These are phyloP conservation scores for Proliferodiscus dingleyae DNA, from an alignment of 2,329 filamentous ascomycete species.

Conservation along the genomic window DNA sequence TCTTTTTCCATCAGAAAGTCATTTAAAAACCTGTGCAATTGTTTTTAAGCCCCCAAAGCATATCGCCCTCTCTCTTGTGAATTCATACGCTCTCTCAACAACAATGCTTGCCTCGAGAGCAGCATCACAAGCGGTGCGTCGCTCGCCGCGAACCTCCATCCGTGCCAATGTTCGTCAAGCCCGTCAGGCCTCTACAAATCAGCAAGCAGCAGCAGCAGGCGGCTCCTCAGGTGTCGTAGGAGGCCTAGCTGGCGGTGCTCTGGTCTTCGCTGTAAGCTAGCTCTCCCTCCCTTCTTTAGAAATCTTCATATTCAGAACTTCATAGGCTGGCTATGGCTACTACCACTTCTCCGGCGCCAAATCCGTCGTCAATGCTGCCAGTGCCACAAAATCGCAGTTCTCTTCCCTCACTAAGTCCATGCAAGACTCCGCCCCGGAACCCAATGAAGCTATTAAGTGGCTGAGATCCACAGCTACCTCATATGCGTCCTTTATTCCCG, in stretches of 20 bases:
- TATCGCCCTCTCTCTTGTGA: too few species aligned
- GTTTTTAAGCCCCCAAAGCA: too few species aligned
- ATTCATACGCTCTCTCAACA: too few species aligned
- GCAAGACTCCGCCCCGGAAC: constrained; percentile 48
- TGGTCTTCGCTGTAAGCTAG: constrained; percentile 36
- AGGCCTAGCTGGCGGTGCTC: constrained; percentile 44
- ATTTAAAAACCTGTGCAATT: too few species aligned
- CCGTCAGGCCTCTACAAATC: constrained; percentile 21
- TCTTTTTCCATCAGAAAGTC: too few species aligned
- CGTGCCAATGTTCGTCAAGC: constrained; percentile 28
- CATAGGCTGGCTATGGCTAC: constrained; percentile 42
- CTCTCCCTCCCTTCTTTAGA: neutral
- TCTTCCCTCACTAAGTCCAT: constrained; percentile 39
- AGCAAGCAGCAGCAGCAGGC: constrained; percentile 21
- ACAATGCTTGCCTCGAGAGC: constrained; percentile 28
- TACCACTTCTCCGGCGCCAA: constrained; percentile 46
- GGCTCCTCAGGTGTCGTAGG: constrained; percentile 40
- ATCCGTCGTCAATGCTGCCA: constrained; percentile 42
- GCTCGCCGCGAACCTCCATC: constrained; percentile 21
- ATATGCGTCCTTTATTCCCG: constrained; percentile 69
- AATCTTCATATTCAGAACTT: neutral
- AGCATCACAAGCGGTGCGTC: constrained; percentile 21
- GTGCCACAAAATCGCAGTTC: constrained; percentile 57
- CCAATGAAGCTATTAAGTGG: constrained; percentile 62
- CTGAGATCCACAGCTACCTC: constrained; percentile 62